Evolutionary conservation across 192 early-diverging fungal species (phyloP).

Genomic region (Mortierella claussenii): DNA sequence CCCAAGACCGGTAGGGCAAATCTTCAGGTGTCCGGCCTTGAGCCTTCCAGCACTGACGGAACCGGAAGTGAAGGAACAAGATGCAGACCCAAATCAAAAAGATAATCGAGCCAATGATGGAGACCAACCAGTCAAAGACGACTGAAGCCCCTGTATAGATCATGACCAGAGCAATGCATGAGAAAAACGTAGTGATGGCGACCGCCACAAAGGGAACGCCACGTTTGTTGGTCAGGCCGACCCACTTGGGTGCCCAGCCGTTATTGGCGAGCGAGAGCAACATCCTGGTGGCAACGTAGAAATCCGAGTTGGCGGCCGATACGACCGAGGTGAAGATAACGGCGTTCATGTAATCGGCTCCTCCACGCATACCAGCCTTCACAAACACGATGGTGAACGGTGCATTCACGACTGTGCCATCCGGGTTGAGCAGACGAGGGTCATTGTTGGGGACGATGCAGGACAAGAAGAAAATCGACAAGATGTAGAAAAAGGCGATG

Average conservation of each 20-base stretch:
- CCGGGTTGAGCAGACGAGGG: constrained; percentile 50
- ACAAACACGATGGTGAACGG: constrained; percentile 76
- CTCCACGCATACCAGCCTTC: constrained; percentile 60
- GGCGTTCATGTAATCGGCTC: constrained; percentile 74
- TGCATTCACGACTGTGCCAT: constrained; percentile 57
- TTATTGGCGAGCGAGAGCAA: constrained; percentile 67
- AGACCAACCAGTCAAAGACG: constrained; percentile 75
- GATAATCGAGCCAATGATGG: constrained; percentile 77
- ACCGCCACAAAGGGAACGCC: constrained; percentile 73
- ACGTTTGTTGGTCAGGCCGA: constrained; percentile 51
- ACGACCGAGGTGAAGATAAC: constrained; percentile 72
- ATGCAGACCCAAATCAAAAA: constrained; percentile 88
- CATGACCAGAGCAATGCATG: constrained; percentile 66
- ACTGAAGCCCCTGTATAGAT: constrained; percentile 56
- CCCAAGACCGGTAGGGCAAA: constrained; percentile 77
- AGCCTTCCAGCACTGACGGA: constrained; percentile 76
- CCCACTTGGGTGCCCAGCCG: constrained; percentile 66
- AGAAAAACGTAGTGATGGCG: constrained; percentile 61
- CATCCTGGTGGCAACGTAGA: constrained; percentile 74
- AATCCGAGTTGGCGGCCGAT: constrained; percentile 75
- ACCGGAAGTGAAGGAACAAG: constrained; percentile 81
- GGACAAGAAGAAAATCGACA: constrained; percentile 71
- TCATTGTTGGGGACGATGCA: constrained; percentile 70
- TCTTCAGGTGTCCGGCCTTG: constrained; percentile 70
- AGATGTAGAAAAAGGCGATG: constrained; percentile 75